These are phyloP conservation scores for Fusarium stilboides DNA, from an alignment of 2,329 filamentous ascomycete genomes.

Conservation along the genomic window DNA sequence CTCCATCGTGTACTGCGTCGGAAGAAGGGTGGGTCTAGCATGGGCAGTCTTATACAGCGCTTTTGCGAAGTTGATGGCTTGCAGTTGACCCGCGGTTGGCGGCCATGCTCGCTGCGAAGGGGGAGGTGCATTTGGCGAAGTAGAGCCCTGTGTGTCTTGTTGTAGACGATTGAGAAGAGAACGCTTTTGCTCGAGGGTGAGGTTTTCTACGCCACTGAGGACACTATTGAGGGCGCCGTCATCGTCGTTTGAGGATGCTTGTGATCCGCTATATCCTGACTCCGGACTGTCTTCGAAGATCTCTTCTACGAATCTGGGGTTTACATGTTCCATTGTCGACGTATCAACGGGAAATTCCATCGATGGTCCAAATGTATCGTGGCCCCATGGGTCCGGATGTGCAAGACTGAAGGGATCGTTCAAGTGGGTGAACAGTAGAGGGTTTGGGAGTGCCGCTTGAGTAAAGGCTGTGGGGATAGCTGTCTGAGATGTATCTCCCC, in stretches of 20 bases:
- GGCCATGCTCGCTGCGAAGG: not conserved
- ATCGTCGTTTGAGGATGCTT: constrained; percentile 1
- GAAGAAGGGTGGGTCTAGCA: constrained; percentile 30
- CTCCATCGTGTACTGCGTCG: constrained; percentile 38
- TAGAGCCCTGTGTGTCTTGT: constrained; percentile 23
- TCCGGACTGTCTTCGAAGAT: constrained; percentile 15
- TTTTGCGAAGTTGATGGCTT: constrained; percentile 43
- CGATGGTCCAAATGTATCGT: not conserved
- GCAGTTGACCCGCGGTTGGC: constrained; percentile 39
- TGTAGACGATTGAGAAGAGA: constrained; percentile 44
- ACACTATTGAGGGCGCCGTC: constrained; percentile 27
- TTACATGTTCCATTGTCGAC: not conserved
- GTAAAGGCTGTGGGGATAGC: not conserved
- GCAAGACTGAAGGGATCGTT: constrained; percentile 1
- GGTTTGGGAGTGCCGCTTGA: not conserved
- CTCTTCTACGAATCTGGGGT: constrained; percentile 19
- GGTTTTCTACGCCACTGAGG: constrained; percentile 33
- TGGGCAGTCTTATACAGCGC: constrained; percentile 36
- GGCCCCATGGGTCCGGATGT: constrained; percentile 9
- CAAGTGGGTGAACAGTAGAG: not conserved
- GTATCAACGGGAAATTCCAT: not conserved
- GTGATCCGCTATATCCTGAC: not conserved
- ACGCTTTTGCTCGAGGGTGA: constrained; percentile 42
- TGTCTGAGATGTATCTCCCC: not conserved
- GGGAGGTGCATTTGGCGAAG: not conserved